A percentile compares a stretch with the other conserved stretches of the same genome.
Conservation (phyloP, 768 basidiomycete species). For the Russula compacta region DNA sequence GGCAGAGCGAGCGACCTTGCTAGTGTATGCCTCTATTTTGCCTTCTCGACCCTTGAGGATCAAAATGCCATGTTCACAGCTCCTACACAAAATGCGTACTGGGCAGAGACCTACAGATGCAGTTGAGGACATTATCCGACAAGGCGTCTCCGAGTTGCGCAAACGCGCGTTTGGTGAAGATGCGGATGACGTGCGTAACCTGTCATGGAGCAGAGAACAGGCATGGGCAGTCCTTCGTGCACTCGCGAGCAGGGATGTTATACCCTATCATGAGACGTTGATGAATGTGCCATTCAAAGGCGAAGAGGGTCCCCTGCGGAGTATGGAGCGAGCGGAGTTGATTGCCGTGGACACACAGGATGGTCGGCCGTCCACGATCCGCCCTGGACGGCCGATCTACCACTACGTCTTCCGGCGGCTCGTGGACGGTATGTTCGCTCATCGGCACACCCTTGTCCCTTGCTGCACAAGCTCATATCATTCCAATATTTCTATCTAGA, state of each 20-base stretch:
- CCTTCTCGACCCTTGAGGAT: not conserved
- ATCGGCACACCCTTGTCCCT: not conserved
- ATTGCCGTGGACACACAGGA: constrained; percentile 72
- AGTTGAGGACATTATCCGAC: constrained; percentile 80
- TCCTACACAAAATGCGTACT: constrained; percentile 77
- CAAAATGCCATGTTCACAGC: constrained; percentile 30
- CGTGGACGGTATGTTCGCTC: constrained; percentile 49
- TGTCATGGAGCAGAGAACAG: constrained; percentile 82
- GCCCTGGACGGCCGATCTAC: constrained; percentile 87
- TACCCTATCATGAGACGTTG: constrained; percentile 75
- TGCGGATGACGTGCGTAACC: constrained; percentile 69
- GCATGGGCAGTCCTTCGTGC: constrained; percentile 76
- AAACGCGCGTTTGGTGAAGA: constrained; percentile 95
- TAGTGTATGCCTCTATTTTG: constrained; percentile 42
- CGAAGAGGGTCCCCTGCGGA: constrained; percentile 70
- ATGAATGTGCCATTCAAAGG: constrained; percentile 86
- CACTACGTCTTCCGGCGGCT: constrained; percentile 77
- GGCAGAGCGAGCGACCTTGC: constrained; percentile 88
- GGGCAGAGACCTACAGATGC: constrained; percentile 68
- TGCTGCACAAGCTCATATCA: constrained; percentile 1
- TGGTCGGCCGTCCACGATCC: constrained; percentile 74
- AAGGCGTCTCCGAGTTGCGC: constrained; percentile 72
- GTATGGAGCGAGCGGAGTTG: constrained; percentile 83
- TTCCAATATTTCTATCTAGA: constrained; percentile 37
- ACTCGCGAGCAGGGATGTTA: constrained; percentile 60